Conservation (phyloP, 139 green algal genomes). For the Chlamydomonas eustigma region DNA sequence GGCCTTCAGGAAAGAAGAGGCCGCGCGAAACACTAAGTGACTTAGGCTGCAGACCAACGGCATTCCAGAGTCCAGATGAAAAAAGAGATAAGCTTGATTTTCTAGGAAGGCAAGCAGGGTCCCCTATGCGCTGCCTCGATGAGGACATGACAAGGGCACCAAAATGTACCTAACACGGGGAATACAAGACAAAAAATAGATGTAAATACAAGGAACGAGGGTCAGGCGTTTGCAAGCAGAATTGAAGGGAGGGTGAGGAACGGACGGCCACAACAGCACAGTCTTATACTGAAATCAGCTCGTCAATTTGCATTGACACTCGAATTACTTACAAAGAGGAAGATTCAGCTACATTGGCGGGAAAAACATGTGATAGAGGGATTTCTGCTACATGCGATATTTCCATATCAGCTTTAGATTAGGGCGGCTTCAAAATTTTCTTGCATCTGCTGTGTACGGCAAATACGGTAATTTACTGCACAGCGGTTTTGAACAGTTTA, state of each 20-base stretch:
- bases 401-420: too few relatives aligned
- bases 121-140: background rate
- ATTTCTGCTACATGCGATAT: too few relatives aligned
- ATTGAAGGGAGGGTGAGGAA: background rate
- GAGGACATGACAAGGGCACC: background rate
- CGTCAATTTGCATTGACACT: background rate
- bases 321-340: too few relatives aligned
- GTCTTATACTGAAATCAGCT: background rate
- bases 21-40: background rate
- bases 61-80: background rate
- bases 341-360: too few relatives aligned
- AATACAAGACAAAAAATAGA: background rate
- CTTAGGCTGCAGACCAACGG: background rate
- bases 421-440: too few relatives aligned
- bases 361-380: too few relatives aligned
- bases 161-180: background rate
- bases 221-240: too few relatives aligned
- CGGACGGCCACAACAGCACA: background rate
- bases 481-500: too few relatives aligned
- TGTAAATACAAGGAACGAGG: background rate
- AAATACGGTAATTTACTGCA: too few relatives aligned
- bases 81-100: background rate
- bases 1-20: background rate
- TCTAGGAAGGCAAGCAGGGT: too few relatives aligned
- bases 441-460: too few relatives aligned